A percentile compares a stretch with the other conserved stretches of the same genome.
Evolutionary conservation across 495 filamentous ascomycete species (phyloP).

Genomic region (Neurospora tetraspora): DNA sequence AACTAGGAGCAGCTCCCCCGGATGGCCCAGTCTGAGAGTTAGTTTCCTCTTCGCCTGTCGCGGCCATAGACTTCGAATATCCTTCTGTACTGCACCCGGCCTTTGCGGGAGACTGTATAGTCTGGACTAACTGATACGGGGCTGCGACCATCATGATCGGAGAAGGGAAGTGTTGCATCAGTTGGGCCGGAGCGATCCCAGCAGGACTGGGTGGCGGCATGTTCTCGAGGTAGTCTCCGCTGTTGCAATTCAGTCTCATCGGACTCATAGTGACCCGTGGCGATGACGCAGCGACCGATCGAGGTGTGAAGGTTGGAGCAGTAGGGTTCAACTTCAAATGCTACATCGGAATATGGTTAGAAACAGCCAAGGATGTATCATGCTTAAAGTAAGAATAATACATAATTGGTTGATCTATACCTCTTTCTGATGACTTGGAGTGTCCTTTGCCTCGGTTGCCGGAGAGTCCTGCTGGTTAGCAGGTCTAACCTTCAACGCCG

Average conservation of each 20-base stretch:
- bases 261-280: conserved; percentile 3
- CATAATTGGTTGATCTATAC: conserved; percentile 36
- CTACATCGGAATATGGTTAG: conserved; percentile 31
- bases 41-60: not conserved
- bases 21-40: not conserved
- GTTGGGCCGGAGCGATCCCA: not conserved
- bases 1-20: not conserved
- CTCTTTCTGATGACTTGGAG: conserved; percentile 33
- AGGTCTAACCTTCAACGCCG: conserved; percentile 3
- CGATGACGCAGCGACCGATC: conserved; percentile 13
- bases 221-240: conserved; percentile 3
- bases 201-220: conserved; percentile 1
- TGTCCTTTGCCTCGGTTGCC: conserved; percentile 17
- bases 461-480: not conserved
- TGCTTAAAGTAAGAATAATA: conserved; percentile 21
- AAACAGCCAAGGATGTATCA: conserved; percentile 29
- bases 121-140: conserved; percentile 7
- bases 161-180: conserved; percentile 11
- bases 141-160: conserved; percentile 13
- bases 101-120: not conserved
- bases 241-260: conserved; percentile 2
- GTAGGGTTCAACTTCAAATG: conserved; percentile 43
- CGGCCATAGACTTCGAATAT: not conserved
- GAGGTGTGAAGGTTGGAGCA: conserved; percentile 45
- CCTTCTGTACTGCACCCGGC: not conserved